Percentiles rank a stretch among this genome's conserved stretches.
These are phyloP conservation scores for Pisolithus sp. DNA, from an alignment of 768 basidiomycete genomes.

Conservation along the genomic window DNA sequence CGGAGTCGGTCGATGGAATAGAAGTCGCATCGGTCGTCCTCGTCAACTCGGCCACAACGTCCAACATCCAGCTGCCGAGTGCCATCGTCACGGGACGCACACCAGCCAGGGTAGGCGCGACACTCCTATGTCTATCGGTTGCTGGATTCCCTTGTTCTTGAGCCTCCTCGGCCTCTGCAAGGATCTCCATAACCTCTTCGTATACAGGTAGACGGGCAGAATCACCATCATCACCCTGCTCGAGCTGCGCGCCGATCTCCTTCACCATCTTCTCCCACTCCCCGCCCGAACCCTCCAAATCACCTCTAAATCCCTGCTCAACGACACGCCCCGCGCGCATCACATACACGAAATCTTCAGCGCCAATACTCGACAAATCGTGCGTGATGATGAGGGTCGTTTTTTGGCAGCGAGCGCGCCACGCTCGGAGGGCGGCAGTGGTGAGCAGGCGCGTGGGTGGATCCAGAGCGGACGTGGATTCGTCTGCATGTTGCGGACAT, in stretches of 20 bases:
- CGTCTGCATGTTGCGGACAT: constrained; percentile 39
- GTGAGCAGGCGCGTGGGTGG: constrained; percentile 81
- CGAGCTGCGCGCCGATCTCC: constrained; percentile 52
- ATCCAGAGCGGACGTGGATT: constrained; percentile 81
- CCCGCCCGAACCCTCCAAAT: constrained; percentile 59
- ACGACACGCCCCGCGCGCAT: constrained; percentile 74
- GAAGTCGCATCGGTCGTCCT: constrained; percentile 14
- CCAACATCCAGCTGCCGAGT: constrained; percentile 81
- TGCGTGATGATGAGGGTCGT: constrained; percentile 71
- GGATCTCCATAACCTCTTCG: constrained; percentile 40
- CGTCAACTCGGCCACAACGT: constrained; percentile 65
- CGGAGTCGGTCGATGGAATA: constrained; percentile 16
- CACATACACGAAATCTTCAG: constrained; percentile 86
- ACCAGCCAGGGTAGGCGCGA: constrained; percentile 27
- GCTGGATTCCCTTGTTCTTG: constrained; percentile 26
- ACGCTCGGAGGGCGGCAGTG: constrained; percentile 61
- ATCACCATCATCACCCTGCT: constrained; percentile 26
- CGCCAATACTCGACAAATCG: constrained; percentile 77
- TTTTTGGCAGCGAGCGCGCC: constrained; percentile 55
- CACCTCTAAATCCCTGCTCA: constrained; percentile 81
- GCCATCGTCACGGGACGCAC: constrained; percentile 46
- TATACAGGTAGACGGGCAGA: constrained; percentile 19
- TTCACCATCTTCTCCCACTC: constrained; percentile 69
- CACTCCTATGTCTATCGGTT: constrained; percentile 37
- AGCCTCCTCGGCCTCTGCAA: constrained; percentile 8